Evolutionary conservation across 768 basidiomycete species (phyloP).

Genomic region (Mycena belliarum): DNA sequence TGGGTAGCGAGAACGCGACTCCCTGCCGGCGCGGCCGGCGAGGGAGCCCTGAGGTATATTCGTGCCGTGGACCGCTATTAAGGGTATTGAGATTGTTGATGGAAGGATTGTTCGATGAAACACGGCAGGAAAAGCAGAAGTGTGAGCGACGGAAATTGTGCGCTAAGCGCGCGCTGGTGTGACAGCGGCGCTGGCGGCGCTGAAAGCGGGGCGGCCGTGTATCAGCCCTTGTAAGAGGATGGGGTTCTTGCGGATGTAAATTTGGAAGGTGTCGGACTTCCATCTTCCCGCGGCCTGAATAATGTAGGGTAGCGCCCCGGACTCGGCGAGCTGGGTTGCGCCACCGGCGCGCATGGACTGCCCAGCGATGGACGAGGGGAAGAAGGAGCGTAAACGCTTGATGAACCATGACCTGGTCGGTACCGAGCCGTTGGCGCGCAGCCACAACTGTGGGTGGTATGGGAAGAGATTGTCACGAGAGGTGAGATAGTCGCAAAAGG

Average conservation of each 20-base stretch:
- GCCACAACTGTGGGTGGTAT: background rate
- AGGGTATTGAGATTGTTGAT: too few species aligned
- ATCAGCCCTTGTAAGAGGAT: slow-evolving; percentile 15
- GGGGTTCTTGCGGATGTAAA: slow-evolving; percentile 33
- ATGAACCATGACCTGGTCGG: slow-evolving; percentile 34
- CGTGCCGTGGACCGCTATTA: too few species aligned
- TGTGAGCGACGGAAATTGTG: too few species aligned
- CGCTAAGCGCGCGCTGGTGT: too few species aligned
- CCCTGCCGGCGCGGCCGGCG: too few species aligned
- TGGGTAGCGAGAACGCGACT: too few species aligned
- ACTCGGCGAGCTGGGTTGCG: slow-evolving; percentile 34
- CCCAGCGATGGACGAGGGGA: slow-evolving; percentile 25
- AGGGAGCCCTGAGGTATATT: too few species aligned
- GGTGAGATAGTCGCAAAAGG: background rate
- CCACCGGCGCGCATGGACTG: slow-evolving; percentile 43
- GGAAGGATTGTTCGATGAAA: too few species aligned
- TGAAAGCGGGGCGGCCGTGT: background rate
- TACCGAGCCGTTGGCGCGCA: slow-evolving; percentile 13
- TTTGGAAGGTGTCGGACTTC: slow-evolving; percentile 33
- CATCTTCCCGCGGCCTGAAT: slow-evolving; percentile 42
- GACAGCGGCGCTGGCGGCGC: too few species aligned
- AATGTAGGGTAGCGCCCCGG: slow-evolving; percentile 26
- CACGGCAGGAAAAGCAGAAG: too few species aligned
- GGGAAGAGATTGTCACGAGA: background rate
- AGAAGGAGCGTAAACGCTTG: background rate